Evolutionary conservation across 2,329 filamentous ascomycete genomes (phyloP).

Genomic region (Xylariaceae sp.): DNA sequence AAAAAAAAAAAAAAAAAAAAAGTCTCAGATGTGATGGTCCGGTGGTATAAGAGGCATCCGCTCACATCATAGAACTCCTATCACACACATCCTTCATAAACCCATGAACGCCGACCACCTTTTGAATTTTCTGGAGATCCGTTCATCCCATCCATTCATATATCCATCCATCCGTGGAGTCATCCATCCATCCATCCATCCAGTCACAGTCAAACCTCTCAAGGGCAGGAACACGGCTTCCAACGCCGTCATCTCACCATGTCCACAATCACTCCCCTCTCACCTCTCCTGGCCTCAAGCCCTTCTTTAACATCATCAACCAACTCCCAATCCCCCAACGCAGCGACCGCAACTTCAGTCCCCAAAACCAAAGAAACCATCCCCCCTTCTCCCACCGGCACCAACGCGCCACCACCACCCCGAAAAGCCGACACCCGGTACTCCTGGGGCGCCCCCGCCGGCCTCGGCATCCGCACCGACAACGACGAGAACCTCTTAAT

Average conservation of each 20-base stretch:
- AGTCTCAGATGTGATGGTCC: too few species aligned
- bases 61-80: too few species aligned
- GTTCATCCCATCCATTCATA: too few species aligned
- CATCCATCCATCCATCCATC: too few species aligned
- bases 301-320: not conserved
- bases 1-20: too few species aligned
- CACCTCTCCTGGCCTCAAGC: not conserved
- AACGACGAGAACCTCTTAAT: slow-evolving; percentile 38
- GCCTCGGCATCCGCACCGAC: slow-evolving; percentile 31
- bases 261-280: not conserved
- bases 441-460: slow-evolving; percentile 35
- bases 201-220: too few species aligned
- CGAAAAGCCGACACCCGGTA: slow-evolving; percentile 29
- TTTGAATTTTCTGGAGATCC: too few species aligned
- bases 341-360: slow-evolving; percentile 3
- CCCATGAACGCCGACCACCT: too few species aligned
- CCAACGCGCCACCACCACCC: not conserved
- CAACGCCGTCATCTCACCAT: not conserved
- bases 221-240: too few species aligned
- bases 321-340: not conserved
- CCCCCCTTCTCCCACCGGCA: slow-evolving; percentile 5
- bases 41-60: too few species aligned
- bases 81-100: too few species aligned
- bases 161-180: too few species aligned
- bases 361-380: slow-evolving; percentile 12